These are phyloP conservation scores for Sisymbrium altissimum DNA, from an alignment of 345 rosid species.

Conservation along the genomic window DNA sequence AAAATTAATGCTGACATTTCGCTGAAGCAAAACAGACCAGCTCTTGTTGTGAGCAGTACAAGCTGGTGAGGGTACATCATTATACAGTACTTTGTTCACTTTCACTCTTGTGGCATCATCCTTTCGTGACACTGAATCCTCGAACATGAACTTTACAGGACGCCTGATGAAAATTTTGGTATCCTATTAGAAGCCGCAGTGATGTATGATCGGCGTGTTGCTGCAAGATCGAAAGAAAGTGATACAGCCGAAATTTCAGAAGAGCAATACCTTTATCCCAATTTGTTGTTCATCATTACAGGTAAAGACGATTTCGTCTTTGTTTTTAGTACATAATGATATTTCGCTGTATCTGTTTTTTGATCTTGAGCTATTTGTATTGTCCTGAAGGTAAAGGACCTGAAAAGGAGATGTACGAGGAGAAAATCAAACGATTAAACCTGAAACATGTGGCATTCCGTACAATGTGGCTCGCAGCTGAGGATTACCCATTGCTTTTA, in stretches of 20 bases:
- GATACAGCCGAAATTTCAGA: constrained; percentile 55
- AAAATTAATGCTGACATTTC: constrained; percentile 36
- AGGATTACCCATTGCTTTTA: constrained; percentile 90
- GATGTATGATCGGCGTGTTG: constrained; percentile 93
- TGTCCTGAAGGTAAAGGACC: constrained; percentile 83
- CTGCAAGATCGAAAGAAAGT: constrained; percentile 67
- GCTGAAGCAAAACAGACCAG: constrained; percentile 74
- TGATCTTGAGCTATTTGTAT: not conserved
- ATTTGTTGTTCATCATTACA: constrained; percentile 80
- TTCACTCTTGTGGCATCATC: constrained; percentile 8
- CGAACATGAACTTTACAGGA: constrained; percentile 51
- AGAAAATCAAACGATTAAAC: constrained; percentile 68
- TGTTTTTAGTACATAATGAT: not conserved
- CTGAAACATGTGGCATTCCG: constrained; percentile 90
- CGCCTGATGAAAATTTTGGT: constrained; percentile 96
- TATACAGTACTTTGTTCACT: constrained; percentile 15
- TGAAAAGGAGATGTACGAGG: constrained; percentile 81
- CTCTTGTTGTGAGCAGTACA: constrained; percentile 95
- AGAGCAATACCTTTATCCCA: constrained; percentile 57
- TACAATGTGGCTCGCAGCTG: constrained; percentile 95
- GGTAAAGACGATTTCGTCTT: constrained; percentile 41
- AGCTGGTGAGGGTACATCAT: constrained; percentile 67
- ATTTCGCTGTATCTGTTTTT: not conserved
- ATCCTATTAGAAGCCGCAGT: constrained; percentile 94
- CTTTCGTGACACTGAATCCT: constrained; percentile 1